Conservation (phyloP, 106 monocot species). For the Phalaenopsis aphrodite region DNA sequence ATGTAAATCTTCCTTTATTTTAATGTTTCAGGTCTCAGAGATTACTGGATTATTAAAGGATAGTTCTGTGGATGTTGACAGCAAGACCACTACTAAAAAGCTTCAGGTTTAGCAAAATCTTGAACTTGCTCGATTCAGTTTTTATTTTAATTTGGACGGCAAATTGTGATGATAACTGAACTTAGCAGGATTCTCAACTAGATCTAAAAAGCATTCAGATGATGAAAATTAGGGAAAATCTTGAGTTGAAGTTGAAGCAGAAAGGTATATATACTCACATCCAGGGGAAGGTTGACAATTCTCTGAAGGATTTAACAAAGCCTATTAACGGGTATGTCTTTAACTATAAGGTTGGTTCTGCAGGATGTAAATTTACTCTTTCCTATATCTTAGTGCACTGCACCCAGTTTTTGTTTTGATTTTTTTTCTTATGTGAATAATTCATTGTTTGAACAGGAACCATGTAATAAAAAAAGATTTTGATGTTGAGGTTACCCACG, state of each 20-base stretch:
- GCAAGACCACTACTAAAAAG: conserved; percentile 16
- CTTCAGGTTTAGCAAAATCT: conserved; percentile 19
- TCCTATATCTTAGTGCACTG: background rate
- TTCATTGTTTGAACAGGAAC: conserved; percentile 27
- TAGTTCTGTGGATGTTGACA: conserved; percentile 14
- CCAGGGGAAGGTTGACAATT: conserved; percentile 13
- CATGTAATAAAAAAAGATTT: conserved; percentile 47
- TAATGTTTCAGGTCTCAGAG: conserved; percentile 23
- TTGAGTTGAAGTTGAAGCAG: conserved; percentile 81
- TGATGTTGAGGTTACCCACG: conserved; percentile 52
- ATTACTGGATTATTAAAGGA: conserved; percentile 6
- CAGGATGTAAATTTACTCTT: background rate
- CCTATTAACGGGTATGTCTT: conserved; percentile 30
- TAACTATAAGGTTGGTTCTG: background rate
- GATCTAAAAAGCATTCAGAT: conserved; percentile 62
- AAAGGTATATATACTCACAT: conserved; percentile 45
- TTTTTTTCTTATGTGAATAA: background rate
- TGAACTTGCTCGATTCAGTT: background rate
- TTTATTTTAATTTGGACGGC: conserved; percentile 1
- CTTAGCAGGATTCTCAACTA: conserved; percentile 25
- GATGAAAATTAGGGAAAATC: conserved; percentile 78
- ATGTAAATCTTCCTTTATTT: background rate
- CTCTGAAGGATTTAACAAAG: conserved; percentile 12
- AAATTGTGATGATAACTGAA: background rate
- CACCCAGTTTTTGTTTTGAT: conserved; percentile 4